phyloP scores from a whole-genome alignment of 2,329 filamentous ascomycete species.

The Pseudogymnoascus sp. region DNA sequence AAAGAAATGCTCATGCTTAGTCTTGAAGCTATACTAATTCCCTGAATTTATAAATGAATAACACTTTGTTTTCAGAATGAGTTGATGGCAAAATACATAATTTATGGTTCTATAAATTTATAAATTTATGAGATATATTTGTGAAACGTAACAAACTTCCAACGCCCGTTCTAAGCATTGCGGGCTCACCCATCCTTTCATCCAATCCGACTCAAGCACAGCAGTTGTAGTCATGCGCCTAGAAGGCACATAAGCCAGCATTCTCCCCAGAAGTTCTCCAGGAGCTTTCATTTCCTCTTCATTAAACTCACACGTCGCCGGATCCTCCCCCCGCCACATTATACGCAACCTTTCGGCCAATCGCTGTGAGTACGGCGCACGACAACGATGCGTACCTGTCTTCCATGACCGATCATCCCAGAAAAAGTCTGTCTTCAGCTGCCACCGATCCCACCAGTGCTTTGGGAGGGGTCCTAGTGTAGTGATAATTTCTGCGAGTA shows the following conservation, averaged over 20 bases:
- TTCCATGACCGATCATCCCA: not conserved
- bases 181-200: not conserved
- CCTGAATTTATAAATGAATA: too few relatives aligned
- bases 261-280: not conserved
- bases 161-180: not conserved
- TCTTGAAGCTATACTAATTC: too few relatives aligned
- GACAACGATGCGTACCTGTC: not conserved
- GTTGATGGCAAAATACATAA: too few relatives aligned
- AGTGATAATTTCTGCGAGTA: constrained; percentile 44
- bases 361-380: not conserved
- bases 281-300: not conserved
- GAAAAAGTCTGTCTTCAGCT: not conserved
- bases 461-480: not conserved
- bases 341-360: not conserved
- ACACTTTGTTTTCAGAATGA: too few relatives aligned
- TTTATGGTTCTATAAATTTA: too few relatives aligned
- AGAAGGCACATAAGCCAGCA: not conserved
- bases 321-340: not conserved
- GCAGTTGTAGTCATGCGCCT: not conserved
- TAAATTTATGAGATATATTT: too few relatives aligned
- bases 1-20: too few relatives aligned
- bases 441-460: not conserved
- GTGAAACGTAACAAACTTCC: too few relatives aligned
- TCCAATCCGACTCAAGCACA: not conserved
- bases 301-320: not conserved